phyloP scores from a whole-genome alignment of 1,139 yeast genomes.

The Taiozyma sp. region DNA sequence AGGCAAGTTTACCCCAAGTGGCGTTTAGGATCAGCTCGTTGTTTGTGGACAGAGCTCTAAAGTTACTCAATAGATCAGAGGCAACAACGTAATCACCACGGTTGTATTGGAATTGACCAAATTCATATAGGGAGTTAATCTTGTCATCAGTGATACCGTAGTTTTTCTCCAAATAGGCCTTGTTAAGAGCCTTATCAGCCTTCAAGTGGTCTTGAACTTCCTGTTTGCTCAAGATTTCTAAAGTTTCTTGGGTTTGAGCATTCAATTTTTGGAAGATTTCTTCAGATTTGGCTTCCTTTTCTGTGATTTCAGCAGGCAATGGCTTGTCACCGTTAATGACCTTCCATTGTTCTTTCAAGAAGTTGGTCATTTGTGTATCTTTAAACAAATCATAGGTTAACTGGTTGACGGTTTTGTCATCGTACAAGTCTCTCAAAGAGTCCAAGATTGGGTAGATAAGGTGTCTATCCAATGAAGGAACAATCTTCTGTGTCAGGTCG shows the following conservation, averaged over 20 bases:
- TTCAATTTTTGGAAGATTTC: conserved; percentile 36
- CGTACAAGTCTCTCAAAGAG: conserved; percentile 40
- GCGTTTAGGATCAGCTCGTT: conserved; percentile 45
- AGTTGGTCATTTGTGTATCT: conserved; percentile 51
- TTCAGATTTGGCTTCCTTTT: conserved; percentile 36
- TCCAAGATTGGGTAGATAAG: conserved; percentile 50
- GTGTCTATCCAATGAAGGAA: conserved; percentile 56
- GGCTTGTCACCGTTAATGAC: conserved; percentile 33
- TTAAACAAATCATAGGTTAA: conserved; percentile 47
- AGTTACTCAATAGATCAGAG: conserved; percentile 49
- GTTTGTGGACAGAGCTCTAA: conserved; percentile 49
- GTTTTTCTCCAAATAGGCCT: conserved; percentile 37
- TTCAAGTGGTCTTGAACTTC: conserved; percentile 46
- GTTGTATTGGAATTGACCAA: conserved; percentile 56
- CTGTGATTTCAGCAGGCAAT: conserved; percentile 35
- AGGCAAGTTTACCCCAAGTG: conserved; percentile 61
- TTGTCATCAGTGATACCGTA: conserved; percentile 44
- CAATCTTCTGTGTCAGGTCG: conserved; percentile 47
- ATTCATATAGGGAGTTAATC: conserved; percentile 46
- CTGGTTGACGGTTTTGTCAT: conserved; percentile 37
- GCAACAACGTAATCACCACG: conserved; percentile 57
- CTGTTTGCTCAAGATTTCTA: conserved; percentile 41
- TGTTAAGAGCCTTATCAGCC: conserved; percentile 49
- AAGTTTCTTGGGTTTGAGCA: conserved; percentile 39
- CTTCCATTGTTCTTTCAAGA: conserved; percentile 39